Base-by-base conservation (phyloP, 805 yeast species). In the Ogataea pilisensis region DNA sequence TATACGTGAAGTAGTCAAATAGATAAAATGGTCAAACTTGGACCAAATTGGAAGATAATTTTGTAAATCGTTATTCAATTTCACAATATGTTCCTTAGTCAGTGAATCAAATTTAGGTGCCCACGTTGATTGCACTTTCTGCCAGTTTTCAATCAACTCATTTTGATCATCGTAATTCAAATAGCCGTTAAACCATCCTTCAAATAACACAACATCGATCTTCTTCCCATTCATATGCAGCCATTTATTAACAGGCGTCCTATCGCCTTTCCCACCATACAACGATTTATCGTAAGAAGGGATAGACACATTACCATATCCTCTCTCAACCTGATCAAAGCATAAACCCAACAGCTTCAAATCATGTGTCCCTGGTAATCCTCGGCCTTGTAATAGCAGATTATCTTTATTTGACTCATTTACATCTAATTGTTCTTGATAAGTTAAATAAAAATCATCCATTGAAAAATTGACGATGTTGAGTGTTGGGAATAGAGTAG, bases 151-250 rank as follows among this genome's bases (percentile, higher is more conserved):
- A 13, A 53, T 38, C 38, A 72, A 43, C 6, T 57, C 60, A 1
- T 46, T 47, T 4, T 57, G 57, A 21, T 60, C 50, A 1, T 61
- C 48, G 16, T 75, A 49, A 1, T 83, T 69, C 4, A 57, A 46
- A 57, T 79, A 91, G 1, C 98, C 98, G 19, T 79, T 73, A 65
- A 90, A 88, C 99, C 99, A 91, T 4, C 98, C 99, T 63, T 91
- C 99, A 31, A 93, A 69, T 2, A 91, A 60, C 3, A 91, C 72
- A 3, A 89, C 73, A 52, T 85, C 87, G 3, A 78, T 68, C 2
- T 75, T 73, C 2, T 45, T 42, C 14, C 34, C 41, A 3, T 37
- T 30, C 13, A 51, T 19, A 24, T 47, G 48, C 2, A 55, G 49
- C 82, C 82, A 78, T 11, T 65, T 46, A 0, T 50, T 45, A 7